Conservation (phyloP, 2,329 filamentous ascomycete species). For the Chrysoporthe deuterocubensis region DNA sequence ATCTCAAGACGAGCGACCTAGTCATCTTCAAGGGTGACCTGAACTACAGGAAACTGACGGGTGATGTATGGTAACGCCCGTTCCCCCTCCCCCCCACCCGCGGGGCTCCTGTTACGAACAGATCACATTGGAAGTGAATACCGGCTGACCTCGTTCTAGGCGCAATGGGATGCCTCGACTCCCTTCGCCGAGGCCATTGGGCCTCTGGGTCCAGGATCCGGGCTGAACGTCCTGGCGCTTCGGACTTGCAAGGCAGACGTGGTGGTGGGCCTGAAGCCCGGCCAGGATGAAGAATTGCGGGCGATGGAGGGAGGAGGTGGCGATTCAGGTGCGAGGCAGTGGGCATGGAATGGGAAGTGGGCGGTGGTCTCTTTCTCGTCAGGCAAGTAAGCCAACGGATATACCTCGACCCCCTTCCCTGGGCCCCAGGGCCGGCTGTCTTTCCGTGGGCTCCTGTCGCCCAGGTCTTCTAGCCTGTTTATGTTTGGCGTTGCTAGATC, state of each 20-base stretch:
- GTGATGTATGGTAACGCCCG: conserved; percentile 69
- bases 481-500: background rate
- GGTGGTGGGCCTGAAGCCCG: conserved; percentile 82
- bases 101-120: background rate
- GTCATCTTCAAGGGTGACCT: conserved; percentile 97
- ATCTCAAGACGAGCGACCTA: conserved; percentile 81
- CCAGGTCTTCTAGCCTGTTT: background rate
- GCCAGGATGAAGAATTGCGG: conserved; percentile 81
- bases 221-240: conserved; percentile 82
- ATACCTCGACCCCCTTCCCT: too few species aligned
- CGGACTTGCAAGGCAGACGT: conserved; percentile 97
- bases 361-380: conserved; percentile 83
- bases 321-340: conserved; percentile 73
- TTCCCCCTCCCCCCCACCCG: background rate
- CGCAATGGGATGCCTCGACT: conserved; percentile 83
- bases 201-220: conserved; percentile 79
- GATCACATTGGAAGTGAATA: background rate
- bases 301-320: conserved; percentile 71
- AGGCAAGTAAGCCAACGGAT: conserved; percentile 20
- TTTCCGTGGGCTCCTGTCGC: background rate
- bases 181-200: conserved; percentile 85
- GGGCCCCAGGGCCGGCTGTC: too few species aligned
- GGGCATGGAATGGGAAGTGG: conserved; percentile 97
- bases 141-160: conserved; percentile 47
- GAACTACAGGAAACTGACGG: conserved; percentile 92